Evolutionary conservation across 225 moss, liverwort and hornwort species (phyloP).

Genomic region (Rhytidiadelphus loreus): DNA sequence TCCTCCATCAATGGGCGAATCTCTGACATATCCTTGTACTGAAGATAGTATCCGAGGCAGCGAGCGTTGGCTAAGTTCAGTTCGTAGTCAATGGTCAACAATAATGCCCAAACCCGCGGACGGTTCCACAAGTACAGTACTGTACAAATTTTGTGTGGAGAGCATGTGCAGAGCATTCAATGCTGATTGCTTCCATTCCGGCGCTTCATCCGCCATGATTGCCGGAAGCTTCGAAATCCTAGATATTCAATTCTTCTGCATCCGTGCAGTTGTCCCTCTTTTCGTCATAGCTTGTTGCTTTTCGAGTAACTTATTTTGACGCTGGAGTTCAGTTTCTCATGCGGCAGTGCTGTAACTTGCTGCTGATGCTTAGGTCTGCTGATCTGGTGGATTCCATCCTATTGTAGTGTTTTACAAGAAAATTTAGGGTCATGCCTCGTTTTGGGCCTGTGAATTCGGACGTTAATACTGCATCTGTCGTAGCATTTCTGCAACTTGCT

Average conservation of each 20-base stretch:
- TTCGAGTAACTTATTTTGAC: neutral
- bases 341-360: neutral
- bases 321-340: no score
- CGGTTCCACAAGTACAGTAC: neutral
- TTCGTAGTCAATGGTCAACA: neutral
- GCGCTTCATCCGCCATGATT: conserved; percentile 3
- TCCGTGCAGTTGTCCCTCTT: no score
- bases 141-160: neutral
- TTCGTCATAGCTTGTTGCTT: neutral
- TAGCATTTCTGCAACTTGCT: neutral
- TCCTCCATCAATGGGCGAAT: neutral
- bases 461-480: neutral
- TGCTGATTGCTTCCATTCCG: neutral
- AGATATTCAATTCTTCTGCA: neutral
- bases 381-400: neutral
- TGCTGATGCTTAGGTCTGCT: neutral
- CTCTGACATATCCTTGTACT: conserved; percentile 9
- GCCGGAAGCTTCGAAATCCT: neutral
- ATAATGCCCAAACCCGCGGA: neutral
- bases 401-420: no score
- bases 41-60: neutral
- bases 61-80: neutral
- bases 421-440: neutral
- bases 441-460: neutral
- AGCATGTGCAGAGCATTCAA: neutral